Evolutionary conservation across 2,329 filamentous ascomycete species (phyloP), one percentile per base, ranked within the genome.

Genomic region (Teratosphaeria destructans): DNA sequence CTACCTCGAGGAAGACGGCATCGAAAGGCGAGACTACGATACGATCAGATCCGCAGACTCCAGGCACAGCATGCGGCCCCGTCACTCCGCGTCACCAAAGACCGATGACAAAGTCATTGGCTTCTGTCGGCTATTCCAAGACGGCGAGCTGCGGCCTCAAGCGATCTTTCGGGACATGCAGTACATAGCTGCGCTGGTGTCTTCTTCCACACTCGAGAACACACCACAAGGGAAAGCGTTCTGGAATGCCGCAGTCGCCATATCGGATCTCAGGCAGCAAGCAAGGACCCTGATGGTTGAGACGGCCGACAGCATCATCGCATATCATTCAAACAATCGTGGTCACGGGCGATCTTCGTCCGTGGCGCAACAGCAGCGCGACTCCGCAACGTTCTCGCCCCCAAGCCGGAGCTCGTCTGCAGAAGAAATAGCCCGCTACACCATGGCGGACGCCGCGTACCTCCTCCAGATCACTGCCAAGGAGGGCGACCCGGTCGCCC

Each of bases 401-500:
- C 66, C 71, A 61, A 62, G 60, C 52, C 58, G 63, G 57, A 57
- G 64, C 54, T 60, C 62, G 34, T 60, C 68, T 1, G 62, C 68
- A 8, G 66, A 69, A 57, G 65, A 68, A 23, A 76, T 83, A 3
- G 81, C 85, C 59, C 82, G 85, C 54, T 86, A 90, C 73, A 85
- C 82, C 59, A 84, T 94, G 70, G 81, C 85, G 52, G 90, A 96
- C 71, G 93, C 91, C 0, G 92, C 89, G 2, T 85, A 83, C 65
- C 94, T 97, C 85, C 90, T 90, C 80, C 88, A 90, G 63, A 94
- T 96, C 70, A 93, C 92, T 1, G 94, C 94, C 16, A 94, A 92
- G 72, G 94, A 99, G 75, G 92, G 93, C 47, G 85, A 92, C 62
- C 82, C 91, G 0, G 88, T 89, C 12, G 92, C 93, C 5, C 92